Conservation (phyloP, 2,329 filamentous ascomycete species). For the Aspergillus sp. region DNA sequence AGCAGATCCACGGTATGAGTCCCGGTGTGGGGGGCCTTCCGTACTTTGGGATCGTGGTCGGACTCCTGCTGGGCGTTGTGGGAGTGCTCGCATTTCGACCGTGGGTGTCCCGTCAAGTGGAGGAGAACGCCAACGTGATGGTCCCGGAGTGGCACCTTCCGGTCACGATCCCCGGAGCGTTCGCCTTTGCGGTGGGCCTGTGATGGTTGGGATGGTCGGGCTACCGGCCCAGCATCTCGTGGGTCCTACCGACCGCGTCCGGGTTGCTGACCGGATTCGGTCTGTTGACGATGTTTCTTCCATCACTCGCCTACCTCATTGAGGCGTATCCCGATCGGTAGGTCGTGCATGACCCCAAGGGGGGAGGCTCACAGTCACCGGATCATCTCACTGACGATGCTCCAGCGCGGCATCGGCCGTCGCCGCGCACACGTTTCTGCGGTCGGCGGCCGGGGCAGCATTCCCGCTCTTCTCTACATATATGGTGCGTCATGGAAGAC, state of each 20-base stretch:
- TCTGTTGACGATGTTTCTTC: constrained; percentile 57
- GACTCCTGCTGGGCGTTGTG: constrained; percentile 66
- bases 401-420: constrained; percentile 47
- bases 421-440: constrained; percentile 50
- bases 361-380: neutral
- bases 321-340: constrained; percentile 57
- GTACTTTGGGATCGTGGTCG: constrained; percentile 79
- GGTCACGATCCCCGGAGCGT: constrained; percentile 52
- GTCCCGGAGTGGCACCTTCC: constrained; percentile 58
- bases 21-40: constrained; percentile 72
- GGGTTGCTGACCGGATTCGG: constrained; percentile 58
- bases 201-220: constrained; percentile 73
- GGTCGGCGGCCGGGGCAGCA: constrained; percentile 35
- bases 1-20: constrained; percentile 63
- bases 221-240: constrained; percentile 42
- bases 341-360: constrained; percentile 3
- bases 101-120: constrained; percentile 52
- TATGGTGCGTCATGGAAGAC: constrained; percentile 23
- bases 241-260: constrained; percentile 39
- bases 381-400: neutral
- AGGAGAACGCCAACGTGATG: constrained; percentile 63
- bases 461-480: constrained; percentile 38
- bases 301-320: constrained; percentile 58
- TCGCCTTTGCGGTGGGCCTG: constrained; percentile 58
- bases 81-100: constrained; percentile 52